phyloP scores from a whole-genome alignment of 768 basidiomycete genomes.

The Chlorophyllum brunneum region DNA sequence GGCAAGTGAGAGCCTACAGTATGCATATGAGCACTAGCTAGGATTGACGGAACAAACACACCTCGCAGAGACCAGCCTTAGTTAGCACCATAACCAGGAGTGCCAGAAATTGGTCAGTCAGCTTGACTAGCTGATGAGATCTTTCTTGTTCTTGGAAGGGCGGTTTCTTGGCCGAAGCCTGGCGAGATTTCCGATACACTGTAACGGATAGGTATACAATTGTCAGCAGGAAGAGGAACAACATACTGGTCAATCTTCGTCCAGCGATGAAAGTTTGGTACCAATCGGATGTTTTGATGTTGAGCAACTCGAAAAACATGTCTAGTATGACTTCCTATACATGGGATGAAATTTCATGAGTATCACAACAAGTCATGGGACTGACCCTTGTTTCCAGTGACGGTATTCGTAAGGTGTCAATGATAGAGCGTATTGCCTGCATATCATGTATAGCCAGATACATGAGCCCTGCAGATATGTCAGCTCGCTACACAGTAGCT shows the following conservation, averaged over 20 bases:
- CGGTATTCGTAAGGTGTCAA: constrained; percentile 86
- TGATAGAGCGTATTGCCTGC: constrained; percentile 77
- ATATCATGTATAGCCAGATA: constrained; percentile 92
- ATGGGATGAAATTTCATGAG: constrained; percentile 2
- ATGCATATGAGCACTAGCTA: constrained; percentile 1
- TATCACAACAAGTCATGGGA: neutral
- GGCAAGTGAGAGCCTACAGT: constrained; percentile 71
- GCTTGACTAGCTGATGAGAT: constrained; percentile 55
- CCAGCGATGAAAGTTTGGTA: constrained; percentile 90
- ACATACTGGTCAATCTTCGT: constrained; percentile 75
- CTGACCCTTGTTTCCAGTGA: constrained; percentile 81
- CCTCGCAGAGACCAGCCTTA: constrained; percentile 86
- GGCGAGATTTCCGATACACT: constrained; percentile 67
- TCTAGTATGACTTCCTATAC: constrained; percentile 86
- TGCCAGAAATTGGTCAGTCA: constrained; percentile 92
- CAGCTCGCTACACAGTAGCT: neutral
- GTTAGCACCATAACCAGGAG: constrained; percentile 80
- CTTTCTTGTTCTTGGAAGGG: constrained; percentile 40
- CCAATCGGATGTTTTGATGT: constrained; percentile 92
- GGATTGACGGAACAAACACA: constrained; percentile 30
- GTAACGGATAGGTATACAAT: neutral
- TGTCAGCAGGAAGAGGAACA: neutral
- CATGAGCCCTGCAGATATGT: constrained; percentile 60
- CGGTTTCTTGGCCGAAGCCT: constrained; percentile 29
- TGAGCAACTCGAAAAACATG: constrained; percentile 90